Evolutionary conservation across 768 basidiomycete species (phyloP).

Genomic region (Mycena rebaudengoi): DNA sequence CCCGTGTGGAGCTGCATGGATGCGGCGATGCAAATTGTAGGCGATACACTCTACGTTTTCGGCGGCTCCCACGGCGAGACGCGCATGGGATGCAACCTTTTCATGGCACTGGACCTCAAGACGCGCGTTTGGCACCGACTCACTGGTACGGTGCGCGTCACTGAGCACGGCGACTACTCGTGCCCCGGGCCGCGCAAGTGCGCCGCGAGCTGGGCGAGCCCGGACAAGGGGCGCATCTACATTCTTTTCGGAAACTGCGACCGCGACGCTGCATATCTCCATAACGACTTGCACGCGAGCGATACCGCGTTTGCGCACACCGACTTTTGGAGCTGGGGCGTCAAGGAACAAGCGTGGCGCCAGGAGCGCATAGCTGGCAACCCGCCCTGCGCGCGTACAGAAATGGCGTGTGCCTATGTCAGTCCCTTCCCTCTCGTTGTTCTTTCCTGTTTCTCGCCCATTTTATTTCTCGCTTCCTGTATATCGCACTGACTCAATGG

Average conservation of each 20-base stretch:
- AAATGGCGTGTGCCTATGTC: conserved; percentile 38
- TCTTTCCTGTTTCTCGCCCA: too few species aligned
- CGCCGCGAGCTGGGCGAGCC: conserved; percentile 44
- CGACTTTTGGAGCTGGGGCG: conserved; percentile 44
- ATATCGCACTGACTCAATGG: neutral
- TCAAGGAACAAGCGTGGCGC: conserved; percentile 36
- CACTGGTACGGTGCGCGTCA: conserved; percentile 28
- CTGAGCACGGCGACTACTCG: conserved; percentile 22
- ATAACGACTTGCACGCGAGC: conserved; percentile 33
- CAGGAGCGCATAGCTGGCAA: conserved; percentile 41
- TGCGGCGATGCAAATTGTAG: conserved; percentile 32
- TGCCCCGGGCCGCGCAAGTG: conserved; percentile 46
- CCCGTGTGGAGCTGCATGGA: conserved; percentile 15
- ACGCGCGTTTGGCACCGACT: conserved; percentile 36
- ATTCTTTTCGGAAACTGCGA: conserved; percentile 47
- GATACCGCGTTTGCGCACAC: conserved; percentile 24
- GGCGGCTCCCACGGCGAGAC: conserved; percentile 40
- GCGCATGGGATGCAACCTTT: conserved; percentile 45
- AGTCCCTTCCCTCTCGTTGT: too few species aligned
- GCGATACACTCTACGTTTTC: conserved; percentile 48
- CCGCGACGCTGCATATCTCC: conserved; percentile 34
- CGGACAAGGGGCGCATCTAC: conserved; percentile 38
- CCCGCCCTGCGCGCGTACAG: conserved; percentile 39
- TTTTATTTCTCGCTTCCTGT: conserved; percentile 1
- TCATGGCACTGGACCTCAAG: conserved; percentile 41